phyloP scores from a whole-genome alignment of 1,284 basidiomycete genomes.

The Heterobasidion occidentale region DNA sequence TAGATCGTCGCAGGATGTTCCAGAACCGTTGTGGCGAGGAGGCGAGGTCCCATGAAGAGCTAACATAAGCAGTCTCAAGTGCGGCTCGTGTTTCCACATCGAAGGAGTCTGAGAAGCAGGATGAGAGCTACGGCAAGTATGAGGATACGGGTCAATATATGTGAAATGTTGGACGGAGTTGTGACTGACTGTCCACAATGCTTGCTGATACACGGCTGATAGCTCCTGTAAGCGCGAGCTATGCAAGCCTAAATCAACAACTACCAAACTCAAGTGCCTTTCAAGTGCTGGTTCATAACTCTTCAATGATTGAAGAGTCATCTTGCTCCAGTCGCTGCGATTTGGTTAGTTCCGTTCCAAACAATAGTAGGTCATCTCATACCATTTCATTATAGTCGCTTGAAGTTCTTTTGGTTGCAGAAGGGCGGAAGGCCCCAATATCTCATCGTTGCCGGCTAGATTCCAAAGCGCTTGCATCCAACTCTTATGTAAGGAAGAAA shows the following conservation, averaged over 20 bases:
- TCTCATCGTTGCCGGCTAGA: constrained; percentile 5
- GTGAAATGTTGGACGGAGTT: too few species aligned
- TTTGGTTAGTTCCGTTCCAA: neutral
- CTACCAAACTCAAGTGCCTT: constrained; percentile 13
- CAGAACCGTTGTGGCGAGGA: neutral
- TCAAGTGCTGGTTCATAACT: constrained; percentile 14
- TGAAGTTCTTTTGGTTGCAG: constrained; percentile 19
- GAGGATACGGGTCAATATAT: neutral
- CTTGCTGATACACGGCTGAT: constrained; percentile 4
- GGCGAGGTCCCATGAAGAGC: neutral
- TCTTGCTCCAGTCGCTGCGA: constrained; percentile 15
- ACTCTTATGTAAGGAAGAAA: constrained; percentile 12
- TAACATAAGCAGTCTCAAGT: neutral
- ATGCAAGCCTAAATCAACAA: neutral
- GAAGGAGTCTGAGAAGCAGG: constrained; percentile 34
- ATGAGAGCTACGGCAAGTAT: constrained; percentile 22
- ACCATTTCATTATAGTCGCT: constrained; percentile 18
- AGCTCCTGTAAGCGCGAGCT: constrained; percentile 7
- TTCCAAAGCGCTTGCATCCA: constrained; percentile 49
- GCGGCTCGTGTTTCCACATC: constrained; percentile 13
- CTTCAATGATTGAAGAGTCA: constrained; percentile 13
- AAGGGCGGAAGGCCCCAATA: constrained; percentile 19
- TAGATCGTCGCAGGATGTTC: neutral
- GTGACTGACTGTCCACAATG: constrained; percentile 7
- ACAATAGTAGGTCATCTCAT: constrained; percentile 4